These are phyloP conservation scores for Carallia pectinifolia DNA, from an alignment of 345 rosid species.

Conservation along the genomic window DNA sequence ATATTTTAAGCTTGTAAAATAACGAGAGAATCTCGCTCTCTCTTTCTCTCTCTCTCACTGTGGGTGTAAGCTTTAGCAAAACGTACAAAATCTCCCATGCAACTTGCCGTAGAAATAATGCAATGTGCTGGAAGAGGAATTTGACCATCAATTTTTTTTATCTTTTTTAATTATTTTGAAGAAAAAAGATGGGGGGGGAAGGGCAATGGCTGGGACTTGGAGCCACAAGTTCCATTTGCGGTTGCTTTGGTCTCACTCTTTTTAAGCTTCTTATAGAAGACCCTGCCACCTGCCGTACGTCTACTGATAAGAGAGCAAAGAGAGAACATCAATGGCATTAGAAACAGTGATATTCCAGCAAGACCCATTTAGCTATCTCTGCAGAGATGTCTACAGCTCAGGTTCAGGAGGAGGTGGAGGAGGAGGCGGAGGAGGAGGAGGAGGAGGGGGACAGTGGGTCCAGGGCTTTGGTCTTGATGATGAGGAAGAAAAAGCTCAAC, in stretches of 20 bases:
- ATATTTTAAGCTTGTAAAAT: too few relatives aligned
- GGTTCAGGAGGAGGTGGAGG: too few relatives aligned
- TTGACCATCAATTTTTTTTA: too few relatives aligned
- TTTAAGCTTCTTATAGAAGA: too few relatives aligned
- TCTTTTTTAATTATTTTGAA: too few relatives aligned
- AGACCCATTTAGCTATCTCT: constrained; percentile 26
- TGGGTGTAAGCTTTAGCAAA: background rate
- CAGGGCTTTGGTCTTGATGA: constrained; percentile 17
- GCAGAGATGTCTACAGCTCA: constrained; percentile 5
- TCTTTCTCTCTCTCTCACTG: background rate
- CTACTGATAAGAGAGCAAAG: background rate
- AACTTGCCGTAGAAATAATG: constrained; percentile 9
- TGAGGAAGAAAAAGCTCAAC: constrained; percentile 1
- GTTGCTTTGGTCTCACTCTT: too few relatives aligned
- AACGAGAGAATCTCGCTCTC: background rate
- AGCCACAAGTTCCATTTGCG: too few relatives aligned
- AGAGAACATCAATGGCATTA: constrained; percentile 20
- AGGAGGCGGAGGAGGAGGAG: too few relatives aligned
- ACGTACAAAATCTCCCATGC: constrained; percentile 20
- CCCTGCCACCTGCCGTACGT: background rate
- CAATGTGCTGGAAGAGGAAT: background rate
- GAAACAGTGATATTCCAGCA: constrained; percentile 39
- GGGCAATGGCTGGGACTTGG: too few relatives aligned
- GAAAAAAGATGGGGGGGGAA: too few relatives aligned
- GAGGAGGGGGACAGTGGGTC: constrained; percentile 7